Evolutionary conservation across 1,284 basidiomycete species (phyloP).

Genomic region (Anthracocystis walkeri): DNA sequence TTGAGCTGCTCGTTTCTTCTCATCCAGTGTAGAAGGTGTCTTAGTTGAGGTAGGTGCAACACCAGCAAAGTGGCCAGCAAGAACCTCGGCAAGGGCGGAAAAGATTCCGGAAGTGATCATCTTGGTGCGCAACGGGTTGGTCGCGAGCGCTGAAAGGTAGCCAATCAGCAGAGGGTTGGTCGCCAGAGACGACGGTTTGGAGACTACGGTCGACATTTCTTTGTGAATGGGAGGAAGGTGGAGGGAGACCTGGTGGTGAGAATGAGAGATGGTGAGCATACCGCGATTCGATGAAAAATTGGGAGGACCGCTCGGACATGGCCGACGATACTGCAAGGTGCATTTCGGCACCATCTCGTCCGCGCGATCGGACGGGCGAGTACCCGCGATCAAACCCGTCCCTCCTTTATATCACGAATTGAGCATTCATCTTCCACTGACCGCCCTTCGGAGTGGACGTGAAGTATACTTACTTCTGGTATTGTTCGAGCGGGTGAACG

Average conservation of each 20-base stretch:
- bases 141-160: slow-evolving; percentile 56
- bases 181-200: slow-evolving; percentile 44
- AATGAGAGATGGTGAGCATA: slow-evolving; percentile 4
- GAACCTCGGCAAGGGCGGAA: slow-evolving; percentile 56
- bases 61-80: slow-evolving; percentile 59
- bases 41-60: slow-evolving; percentile 42
- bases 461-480: neutral
- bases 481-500: neutral
- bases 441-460: neutral
- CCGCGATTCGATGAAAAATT: neutral
- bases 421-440: neutral
- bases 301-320: slow-evolving; percentile 11
- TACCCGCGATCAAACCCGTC: no score
- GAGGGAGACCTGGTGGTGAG: neutral
- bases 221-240: neutral
- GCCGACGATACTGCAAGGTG: neutral
- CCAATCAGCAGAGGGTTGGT: slow-evolving; percentile 50
- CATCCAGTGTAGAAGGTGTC: slow-evolving; percentile 26
- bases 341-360: neutral
- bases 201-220: slow-evolving; percentile 43
- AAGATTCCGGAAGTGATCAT: slow-evolving; percentile 59
- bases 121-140: slow-evolving; percentile 61
- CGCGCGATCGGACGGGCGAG: neutral
- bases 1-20: slow-evolving; percentile 43
- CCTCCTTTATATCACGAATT: no score